Evolutionary conservation across 345 rosid genomes (phyloP), one percentile per base, ranked within the genome.

Genomic region (Adansonia digitata): DNA sequence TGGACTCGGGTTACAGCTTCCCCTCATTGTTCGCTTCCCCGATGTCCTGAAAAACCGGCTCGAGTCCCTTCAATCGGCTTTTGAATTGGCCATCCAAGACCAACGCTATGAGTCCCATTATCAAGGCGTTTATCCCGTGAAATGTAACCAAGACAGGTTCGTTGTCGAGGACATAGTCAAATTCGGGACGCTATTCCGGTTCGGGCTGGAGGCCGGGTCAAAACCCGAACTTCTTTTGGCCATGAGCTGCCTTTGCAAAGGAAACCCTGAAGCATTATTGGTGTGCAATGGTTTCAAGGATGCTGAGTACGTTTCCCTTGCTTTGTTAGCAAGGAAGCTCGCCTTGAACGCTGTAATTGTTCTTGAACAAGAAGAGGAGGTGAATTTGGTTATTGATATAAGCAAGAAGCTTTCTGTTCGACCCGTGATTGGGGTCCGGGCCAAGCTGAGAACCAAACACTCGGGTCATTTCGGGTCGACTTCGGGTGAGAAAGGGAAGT

Each of bases 121-220:
- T 82, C 98, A 94, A 81, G 99, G 99, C 10, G 97, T 94, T 15
- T 94, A 86, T 71, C 99, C 99, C 2, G 99, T 94, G 73, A 94
- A 94, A 84, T 94, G 99, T 72, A 94, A 94, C 81, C 99, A 94
- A 71, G 97, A 94, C 81, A 87, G 97, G 20, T 92, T 88, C 72
- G 89, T 94, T 4, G 89, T 90, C 6, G 98, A 92, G 39, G 99
- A 94, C 78, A 88, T 94, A 13, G 98, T 94, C 48, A 81, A 69
- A 68, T 91, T 92, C 66, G 99, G 99, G 9, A 86, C 85, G 4
- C 57, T 78, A 5, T 92, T 89, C 80, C 86, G 97, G 27, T 93
- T 94, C 75, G 99, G 99, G 15, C 72, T 94, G n/a, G 99, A 94
- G 68, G 94, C 99, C 55, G 99, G 99, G 72, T 94, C 99, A 3